A percentile compares a stretch with the other conserved stretches of the same genome.
Evolutionary conservation across 257 asterid species (phyloP).

Genomic region (Nicotiana paniculata): DNA sequence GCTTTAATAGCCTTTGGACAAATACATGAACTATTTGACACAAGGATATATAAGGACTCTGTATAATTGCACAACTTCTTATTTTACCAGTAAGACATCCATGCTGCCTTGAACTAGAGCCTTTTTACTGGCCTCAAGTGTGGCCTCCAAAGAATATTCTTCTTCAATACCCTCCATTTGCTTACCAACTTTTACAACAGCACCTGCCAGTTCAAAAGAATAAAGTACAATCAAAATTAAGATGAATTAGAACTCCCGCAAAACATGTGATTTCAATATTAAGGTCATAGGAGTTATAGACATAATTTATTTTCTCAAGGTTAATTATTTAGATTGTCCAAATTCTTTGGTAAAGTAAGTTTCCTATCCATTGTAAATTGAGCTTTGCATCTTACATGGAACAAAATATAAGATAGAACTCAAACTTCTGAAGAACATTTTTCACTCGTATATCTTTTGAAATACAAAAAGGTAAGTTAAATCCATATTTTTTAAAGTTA

Average conservation of each 20-base stretch:
- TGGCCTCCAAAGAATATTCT: conserved; percentile 51
- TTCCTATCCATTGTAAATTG: not conserved
- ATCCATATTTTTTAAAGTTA: not conserved
- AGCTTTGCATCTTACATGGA: not conserved
- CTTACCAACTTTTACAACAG: conserved; percentile 43
- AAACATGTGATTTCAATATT: not conserved
- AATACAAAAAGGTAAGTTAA: not conserved
- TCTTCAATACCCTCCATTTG: conserved; percentile 55
- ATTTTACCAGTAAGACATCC: conserved; percentile 66
- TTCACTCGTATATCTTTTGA: not conserved
- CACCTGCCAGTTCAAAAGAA: conserved; percentile 40
- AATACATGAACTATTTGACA: not conserved
- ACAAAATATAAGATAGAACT: not conserved
- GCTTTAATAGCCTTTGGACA: not conserved
- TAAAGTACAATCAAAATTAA: conserved; percentile 6
- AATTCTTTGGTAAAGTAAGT: not conserved
- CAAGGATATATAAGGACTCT: not conserved
- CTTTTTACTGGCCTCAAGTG: conserved; percentile 73
- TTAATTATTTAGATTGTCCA: not conserved
- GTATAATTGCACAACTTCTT: not conserved
- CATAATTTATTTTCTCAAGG: not conserved
- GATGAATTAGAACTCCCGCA: not conserved
- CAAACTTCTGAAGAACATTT: not conserved
- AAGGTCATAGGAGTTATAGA: not conserved
- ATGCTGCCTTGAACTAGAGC: conserved; percentile 76